Conservation (phyloP, 208 protist genomes). For the Phytomonas francai region DNA sequence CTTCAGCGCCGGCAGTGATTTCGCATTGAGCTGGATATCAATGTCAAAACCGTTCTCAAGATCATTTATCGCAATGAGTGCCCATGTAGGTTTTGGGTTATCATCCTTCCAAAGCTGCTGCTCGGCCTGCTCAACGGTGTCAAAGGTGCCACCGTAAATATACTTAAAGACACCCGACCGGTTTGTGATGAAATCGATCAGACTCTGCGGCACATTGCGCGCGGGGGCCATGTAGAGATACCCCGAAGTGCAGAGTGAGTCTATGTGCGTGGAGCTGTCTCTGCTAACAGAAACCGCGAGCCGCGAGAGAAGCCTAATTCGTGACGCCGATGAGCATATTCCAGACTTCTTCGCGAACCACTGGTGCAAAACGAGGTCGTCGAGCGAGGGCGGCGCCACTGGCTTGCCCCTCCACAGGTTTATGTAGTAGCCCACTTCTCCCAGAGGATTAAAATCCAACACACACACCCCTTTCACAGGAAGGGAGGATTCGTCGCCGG, state of each 20-base stretch:
- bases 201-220: slow-evolving; percentile 23
- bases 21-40: slow-evolving; percentile 46
- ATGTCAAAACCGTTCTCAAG: slow-evolving; percentile 46
- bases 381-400: slow-evolving; percentile 29
- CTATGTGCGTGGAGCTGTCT: slow-evolving; percentile 27
- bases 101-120: slow-evolving; percentile 17
- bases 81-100: slow-evolving; percentile 29
- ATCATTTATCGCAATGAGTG: slow-evolving; percentile 24
- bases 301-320: too few relatives aligned
- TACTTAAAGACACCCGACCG: slow-evolving; percentile 30
- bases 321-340: too few relatives aligned
- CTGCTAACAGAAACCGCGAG: slow-evolving; percentile 21
- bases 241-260: slow-evolving; percentile 44
- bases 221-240: slow-evolving; percentile 49
- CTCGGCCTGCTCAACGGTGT: slow-evolving; percentile 42
- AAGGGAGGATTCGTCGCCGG: slow-evolving; percentile 26
- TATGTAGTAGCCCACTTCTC: slow-evolving; percentile 23
- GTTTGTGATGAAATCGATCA: slow-evolving; percentile 28
- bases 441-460: not conserved
- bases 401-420: slow-evolving; percentile 13
- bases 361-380: slow-evolving; percentile 48
- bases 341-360: slow-evolving; percentile 50
- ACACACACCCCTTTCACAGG: slow-evolving; percentile 35
- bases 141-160: slow-evolving; percentile 58
- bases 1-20: slow-evolving; percentile 29